Base-by-base conservation (phyloP, 2,329 filamentous ascomycete species). In the Aspergillus sp. region DNA sequence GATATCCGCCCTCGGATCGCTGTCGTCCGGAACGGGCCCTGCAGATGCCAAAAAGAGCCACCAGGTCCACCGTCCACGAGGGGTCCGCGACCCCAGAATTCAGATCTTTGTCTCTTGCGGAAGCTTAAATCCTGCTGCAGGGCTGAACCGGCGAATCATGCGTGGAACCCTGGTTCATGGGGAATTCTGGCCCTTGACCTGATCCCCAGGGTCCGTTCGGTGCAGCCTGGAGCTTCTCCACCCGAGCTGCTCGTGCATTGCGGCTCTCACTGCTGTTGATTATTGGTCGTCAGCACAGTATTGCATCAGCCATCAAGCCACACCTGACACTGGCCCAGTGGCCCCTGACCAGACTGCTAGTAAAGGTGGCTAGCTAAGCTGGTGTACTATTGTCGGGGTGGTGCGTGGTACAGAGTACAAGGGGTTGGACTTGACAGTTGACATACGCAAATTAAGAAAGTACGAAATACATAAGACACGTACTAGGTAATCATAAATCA, bases 401-500 rank as follows among this genome's bases (percentile, higher is more conserved):
- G 26, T 11, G 26, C 8, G 11, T 30, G 26, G 11, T 30, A 11
- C 26, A 11, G 26, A 30, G 9, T 30, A 9, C 3, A 30, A 30
- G 26, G 26, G 2, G 9, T 8, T 11, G 26, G 26, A 9, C 26
- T 30, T 24, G n/a, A 24, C 5, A 7, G 7, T 24, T 24, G 26
- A 30, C 26, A 11, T 30, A 30, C 9, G 8, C 26, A 9, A 9
- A 11, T 3, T 9, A 30, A 9, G 8, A 30, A 30, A 11, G 8
- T 11, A 30, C 9, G 9, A 30, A 30, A 30, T 11, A 30, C 26
- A 30, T 3, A 30, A 30, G 26, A 4, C 26, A 9, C 26, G 9
- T 7, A 24, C n/a, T n/a, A n/a, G n/a, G 11, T 30, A 36, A 7
- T 36, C 57, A 58, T 56, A 55, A 58, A 56, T 60, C 55, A 62